Evolutionary conservation across 805 yeast genomes (phyloP).

Genomic region (Kuraishia cidri): DNA sequence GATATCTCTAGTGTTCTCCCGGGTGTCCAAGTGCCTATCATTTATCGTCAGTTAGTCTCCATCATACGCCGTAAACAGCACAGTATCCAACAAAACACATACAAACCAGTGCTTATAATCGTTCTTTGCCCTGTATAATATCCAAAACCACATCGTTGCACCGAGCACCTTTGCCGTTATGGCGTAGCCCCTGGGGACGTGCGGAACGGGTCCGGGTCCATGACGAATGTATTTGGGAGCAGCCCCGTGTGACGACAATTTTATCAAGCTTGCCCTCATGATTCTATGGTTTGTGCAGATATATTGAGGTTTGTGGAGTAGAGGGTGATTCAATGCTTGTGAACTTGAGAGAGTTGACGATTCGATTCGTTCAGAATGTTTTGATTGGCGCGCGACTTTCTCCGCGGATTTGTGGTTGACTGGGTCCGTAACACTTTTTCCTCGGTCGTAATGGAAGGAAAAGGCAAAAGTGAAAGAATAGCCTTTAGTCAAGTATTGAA

Average conservation of each 20-base stretch:
- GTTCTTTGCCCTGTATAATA: conserved; percentile 70
- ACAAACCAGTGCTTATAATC: conserved; percentile 57
- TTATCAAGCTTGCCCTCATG: too few species aligned
- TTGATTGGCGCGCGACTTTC: not conserved
- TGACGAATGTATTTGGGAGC: conserved; percentile 25
- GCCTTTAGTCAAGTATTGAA: too few species aligned
- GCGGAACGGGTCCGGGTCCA: conserved; percentile 59
- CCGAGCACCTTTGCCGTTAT: conserved; percentile 63
- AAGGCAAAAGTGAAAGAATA: too few species aligned
- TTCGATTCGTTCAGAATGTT: too few species aligned
- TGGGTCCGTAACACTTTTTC: too few species aligned
- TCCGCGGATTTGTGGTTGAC: not conserved
- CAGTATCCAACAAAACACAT: conserved; percentile 4
- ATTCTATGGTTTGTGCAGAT: too few species aligned
- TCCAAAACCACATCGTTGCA: conserved; percentile 87
- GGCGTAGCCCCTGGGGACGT: conserved; percentile 47
- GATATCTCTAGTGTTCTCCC: conserved; percentile 22
- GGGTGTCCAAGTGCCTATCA: conserved; percentile 28
- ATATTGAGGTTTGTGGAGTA: too few species aligned
- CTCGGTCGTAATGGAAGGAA: too few species aligned
- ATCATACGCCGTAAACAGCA: too few species aligned
- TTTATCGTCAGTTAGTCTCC: conserved; percentile 2
- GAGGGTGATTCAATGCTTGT: too few species aligned
- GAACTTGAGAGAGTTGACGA: too few species aligned
- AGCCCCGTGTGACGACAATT: too few species aligned